phyloP scores from a whole-genome alignment of 345 rosid species.

The Angophora floribunda region DNA sequence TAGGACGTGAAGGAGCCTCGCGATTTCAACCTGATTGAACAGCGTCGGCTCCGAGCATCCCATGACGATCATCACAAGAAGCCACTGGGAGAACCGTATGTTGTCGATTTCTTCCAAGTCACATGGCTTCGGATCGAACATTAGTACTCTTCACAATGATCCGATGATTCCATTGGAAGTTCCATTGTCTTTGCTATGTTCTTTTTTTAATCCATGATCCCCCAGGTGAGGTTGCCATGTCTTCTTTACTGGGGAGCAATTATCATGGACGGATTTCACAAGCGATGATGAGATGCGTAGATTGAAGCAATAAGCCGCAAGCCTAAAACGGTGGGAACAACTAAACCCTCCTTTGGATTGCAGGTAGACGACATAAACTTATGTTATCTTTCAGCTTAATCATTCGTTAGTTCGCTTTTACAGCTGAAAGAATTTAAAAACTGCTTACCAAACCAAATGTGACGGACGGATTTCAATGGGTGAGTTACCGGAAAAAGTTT shows the following conservation, averaged over 20 bases:
- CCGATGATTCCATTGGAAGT: background rate
- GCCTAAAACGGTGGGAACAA: background rate
- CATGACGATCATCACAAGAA: background rate
- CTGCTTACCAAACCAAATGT: background rate
- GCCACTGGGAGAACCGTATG: background rate
- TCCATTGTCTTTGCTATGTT: background rate
- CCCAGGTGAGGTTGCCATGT: background rate
- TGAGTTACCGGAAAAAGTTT: background rate
- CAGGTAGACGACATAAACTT: background rate
- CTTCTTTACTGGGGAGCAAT: background rate
- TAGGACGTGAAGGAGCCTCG: background rate
- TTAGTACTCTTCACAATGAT: background rate
- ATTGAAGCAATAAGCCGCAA: background rate
- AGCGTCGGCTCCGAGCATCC: background rate
- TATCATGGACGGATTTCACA: background rate
- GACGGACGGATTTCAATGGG: background rate
- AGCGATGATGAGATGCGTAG: background rate
- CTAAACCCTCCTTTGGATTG: background rate
- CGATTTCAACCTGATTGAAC: background rate
- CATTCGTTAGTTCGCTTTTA: background rate
- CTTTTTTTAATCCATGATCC: background rate
- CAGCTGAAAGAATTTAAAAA: background rate
- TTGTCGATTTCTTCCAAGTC: background rate
- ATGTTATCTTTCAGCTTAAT: background rate
- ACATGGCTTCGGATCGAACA: background rate